Percentiles rank a stretch among this genome's conserved stretches.
Evolutionary conservation across 495 filamentous ascomycete genomes (phyloP).

Genomic region (Aspergillus bertholletiae): DNA sequence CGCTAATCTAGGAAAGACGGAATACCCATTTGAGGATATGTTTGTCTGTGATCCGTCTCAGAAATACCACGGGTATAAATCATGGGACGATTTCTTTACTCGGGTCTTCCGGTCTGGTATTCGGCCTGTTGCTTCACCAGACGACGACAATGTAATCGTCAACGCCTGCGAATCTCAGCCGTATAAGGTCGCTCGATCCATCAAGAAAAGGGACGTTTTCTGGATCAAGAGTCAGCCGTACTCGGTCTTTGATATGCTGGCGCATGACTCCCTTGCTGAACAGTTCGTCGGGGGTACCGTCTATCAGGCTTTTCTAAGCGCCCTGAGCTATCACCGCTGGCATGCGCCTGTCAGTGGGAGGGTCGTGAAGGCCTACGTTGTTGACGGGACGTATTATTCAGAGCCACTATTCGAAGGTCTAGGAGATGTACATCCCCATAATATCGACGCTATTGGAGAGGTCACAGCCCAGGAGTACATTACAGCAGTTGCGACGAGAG

Average conservation of each 20-base stretch:
- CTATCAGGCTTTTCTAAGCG: constrained; percentile 56
- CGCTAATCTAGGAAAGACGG: neutral
- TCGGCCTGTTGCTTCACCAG: constrained; percentile 47
- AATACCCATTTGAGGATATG: constrained; percentile 1
- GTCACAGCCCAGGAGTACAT: constrained; percentile 59
- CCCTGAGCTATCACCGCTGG: constrained; percentile 58
- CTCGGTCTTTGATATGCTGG: constrained; percentile 53
- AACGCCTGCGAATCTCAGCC: constrained; percentile 57
- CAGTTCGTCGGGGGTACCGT: constrained; percentile 49
- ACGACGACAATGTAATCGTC: constrained; percentile 24
- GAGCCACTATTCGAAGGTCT: too few relatives aligned
- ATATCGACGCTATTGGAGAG: too few relatives aligned
- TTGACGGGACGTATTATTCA: constrained; percentile 58
- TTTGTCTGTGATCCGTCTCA: constrained; percentile 37
- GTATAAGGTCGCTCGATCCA: neutral
- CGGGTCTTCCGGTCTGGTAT: constrained; percentile 44
- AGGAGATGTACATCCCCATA: too few relatives aligned
- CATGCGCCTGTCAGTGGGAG: constrained; percentile 51
- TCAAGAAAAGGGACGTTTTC: neutral
- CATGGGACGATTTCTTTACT: constrained; percentile 68
- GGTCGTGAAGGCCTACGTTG: constrained; percentile 39
- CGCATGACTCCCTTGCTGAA: constrained; percentile 31
- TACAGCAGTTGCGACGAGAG: constrained; percentile 30
- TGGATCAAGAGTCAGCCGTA: constrained; percentile 58
- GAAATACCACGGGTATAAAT: constrained; percentile 47